Percentiles rank a stretch among this genome's conserved stretches.
phyloP scores from a whole-genome alignment of 1,139 yeast genomes.

The Hemisphaericaspora subhashii region DNA sequence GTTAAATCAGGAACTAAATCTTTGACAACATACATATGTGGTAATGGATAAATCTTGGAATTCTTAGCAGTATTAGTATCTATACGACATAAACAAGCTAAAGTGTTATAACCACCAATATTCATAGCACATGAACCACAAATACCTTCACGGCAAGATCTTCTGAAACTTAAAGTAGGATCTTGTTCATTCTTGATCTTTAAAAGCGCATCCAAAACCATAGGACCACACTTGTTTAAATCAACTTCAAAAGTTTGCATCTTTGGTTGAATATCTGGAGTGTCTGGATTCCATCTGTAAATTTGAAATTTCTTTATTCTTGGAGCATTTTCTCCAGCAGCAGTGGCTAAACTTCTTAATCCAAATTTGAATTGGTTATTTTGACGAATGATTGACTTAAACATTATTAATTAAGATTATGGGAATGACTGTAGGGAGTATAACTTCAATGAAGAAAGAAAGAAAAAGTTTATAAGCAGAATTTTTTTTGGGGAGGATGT shows the following conservation, averaged over 20 bases:
- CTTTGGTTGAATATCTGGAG: conserved; percentile 89
- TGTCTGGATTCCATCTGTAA: conserved; percentile 98
- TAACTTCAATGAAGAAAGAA: neutral
- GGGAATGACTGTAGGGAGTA: neutral
- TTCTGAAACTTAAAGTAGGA: conserved; percentile 90
- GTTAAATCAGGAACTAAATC: conserved; percentile 98
- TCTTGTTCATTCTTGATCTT: conserved; percentile 97
- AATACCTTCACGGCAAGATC: conserved; percentile 99
- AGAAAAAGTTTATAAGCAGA: neutral
- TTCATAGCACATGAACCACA: conserved; percentile 99
- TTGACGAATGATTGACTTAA: conserved; percentile 20
- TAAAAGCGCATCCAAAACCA: conserved; percentile 92
- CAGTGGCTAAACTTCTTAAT: conserved; percentile 44
- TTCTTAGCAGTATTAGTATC: conserved; percentile 76
- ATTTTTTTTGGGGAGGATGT: no score
- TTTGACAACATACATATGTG: conserved; percentile 97
- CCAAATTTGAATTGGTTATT: conserved; percentile 25
- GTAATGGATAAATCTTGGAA: conserved; percentile 90
- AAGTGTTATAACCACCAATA: conserved; percentile 94
- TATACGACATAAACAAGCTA: conserved; percentile 94
- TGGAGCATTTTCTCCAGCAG: conserved; percentile 41
- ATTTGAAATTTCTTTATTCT: conserved; percentile 82
- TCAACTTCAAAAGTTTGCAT: conserved; percentile 84
- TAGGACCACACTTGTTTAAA: conserved; percentile 92
- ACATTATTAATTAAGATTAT: conserved; percentile 12